Conservation (phyloP, 192 early-diverging fungal species). For the Chytriomyces hyalinus region DNA sequence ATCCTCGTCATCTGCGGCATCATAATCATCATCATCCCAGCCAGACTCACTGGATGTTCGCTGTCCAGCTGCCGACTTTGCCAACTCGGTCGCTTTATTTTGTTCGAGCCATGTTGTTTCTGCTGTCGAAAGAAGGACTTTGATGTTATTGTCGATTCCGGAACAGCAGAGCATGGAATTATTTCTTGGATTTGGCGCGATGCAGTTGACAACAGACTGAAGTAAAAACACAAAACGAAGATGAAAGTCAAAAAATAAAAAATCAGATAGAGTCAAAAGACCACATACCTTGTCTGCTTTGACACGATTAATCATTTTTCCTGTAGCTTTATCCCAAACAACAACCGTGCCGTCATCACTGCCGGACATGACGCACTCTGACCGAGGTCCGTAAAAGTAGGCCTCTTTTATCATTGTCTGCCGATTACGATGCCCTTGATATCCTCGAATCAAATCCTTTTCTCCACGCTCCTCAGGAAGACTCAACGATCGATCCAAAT, state of each 20-base stretch:
- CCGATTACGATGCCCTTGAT: conserved; percentile 23
- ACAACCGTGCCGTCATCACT: conserved; percentile 27
- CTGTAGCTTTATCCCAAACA: conserved; percentile 28
- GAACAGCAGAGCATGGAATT: conserved; percentile 2
- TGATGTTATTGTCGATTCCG: conserved; percentile 33
- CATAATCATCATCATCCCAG: background rate
- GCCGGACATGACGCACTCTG: conserved; percentile 26
- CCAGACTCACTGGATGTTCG: no score
- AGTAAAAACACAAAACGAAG: no score
- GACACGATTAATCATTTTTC: conserved; percentile 25
- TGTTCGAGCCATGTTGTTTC: conserved; percentile 2
- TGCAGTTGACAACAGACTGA: conserved; percentile 30
- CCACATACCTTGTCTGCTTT: conserved; percentile 19
- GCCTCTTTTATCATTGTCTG: conserved; percentile 40
- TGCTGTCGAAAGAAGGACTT: conserved; percentile 16
- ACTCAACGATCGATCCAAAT: background rate
- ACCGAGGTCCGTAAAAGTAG: conserved; percentile 28
- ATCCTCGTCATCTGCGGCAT: conserved; percentile 1
- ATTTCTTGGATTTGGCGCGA: conserved; percentile 27
- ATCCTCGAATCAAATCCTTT: conserved; percentile 7
- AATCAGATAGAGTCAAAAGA: background rate
- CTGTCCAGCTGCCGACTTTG: background rate
- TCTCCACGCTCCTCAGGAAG: background rate
- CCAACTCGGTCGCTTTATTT: background rate
- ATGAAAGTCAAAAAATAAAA: background rate